A percentile compares a stretch with the other conserved stretches of the same genome.
phyloP scores from a whole-genome alignment of 2,329 filamentous ascomycete genomes.

The Cladosporium sp. region DNA sequence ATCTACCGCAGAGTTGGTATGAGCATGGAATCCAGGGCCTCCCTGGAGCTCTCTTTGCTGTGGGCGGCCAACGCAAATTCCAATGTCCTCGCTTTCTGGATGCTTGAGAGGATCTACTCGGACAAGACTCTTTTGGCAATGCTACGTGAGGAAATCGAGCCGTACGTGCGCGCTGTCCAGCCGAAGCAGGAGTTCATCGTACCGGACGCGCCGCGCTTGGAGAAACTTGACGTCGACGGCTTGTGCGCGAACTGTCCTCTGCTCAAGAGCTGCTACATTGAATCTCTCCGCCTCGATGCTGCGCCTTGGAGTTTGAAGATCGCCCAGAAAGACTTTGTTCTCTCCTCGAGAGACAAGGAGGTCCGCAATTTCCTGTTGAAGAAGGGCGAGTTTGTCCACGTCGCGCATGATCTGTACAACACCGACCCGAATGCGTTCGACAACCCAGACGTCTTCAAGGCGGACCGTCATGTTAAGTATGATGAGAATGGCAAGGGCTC shows the following conservation, averaged over 20 bases:
- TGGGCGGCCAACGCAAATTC: constrained; percentile 55
- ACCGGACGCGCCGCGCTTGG: constrained; percentile 29
- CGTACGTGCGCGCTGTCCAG: constrained; percentile 27
- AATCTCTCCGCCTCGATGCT: constrained; percentile 34
- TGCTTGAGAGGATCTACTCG: constrained; percentile 33
- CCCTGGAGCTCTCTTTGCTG: constrained; percentile 44
- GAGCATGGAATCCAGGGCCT: constrained; percentile 29
- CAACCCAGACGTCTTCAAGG: constrained; percentile 28
- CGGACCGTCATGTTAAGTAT: constrained; percentile 32
- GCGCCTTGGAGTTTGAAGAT: constrained; percentile 33
- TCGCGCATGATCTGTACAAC: constrained; percentile 35
- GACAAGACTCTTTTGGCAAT: constrained; percentile 28
- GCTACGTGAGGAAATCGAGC: constrained; percentile 33
- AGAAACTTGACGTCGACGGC: constrained; percentile 31
- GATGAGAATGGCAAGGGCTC: constrained; percentile 25
- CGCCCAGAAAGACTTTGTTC: constrained; percentile 32
- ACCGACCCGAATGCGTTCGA: constrained; percentile 33
- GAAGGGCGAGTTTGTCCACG: constrained; percentile 35
- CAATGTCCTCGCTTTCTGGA: constrained; percentile 43
- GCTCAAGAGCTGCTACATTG: constrained; percentile 36
- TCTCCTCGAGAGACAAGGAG: constrained; percentile 34
- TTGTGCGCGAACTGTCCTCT: constrained; percentile 32
- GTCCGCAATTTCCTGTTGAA: constrained; percentile 27
- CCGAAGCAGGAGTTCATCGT: constrained; percentile 30
- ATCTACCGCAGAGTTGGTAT: constrained; percentile 30